Conservation (phyloP, 495 filamentous ascomycete genomes). For the Bombardia bombarda region DNA sequence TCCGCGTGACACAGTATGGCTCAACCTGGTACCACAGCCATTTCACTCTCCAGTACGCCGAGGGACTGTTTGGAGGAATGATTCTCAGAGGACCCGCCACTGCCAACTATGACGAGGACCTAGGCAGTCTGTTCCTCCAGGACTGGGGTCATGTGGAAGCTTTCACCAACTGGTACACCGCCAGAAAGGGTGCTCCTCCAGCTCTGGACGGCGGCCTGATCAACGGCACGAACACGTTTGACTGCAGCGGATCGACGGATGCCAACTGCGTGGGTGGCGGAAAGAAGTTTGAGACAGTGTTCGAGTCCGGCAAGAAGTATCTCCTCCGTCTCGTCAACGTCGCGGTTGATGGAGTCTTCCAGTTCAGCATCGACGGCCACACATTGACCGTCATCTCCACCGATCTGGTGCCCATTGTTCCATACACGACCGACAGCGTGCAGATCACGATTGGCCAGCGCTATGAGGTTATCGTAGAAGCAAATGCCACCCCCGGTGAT, state of each 20-base stretch:
- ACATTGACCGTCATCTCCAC: constrained; percentile 28
- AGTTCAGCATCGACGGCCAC: constrained; percentile 6
- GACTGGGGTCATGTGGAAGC: constrained; percentile 17
- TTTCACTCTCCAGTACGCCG: constrained; percentile 40
- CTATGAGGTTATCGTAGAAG: constrained; percentile 55
- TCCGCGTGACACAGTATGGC: constrained; percentile 44
- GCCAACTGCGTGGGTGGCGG: constrained; percentile 16
- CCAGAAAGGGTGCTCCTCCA: constrained; percentile 21
- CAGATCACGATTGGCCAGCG: constrained; percentile 53
- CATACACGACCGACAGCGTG: constrained; percentile 31
- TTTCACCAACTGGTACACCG: constrained; percentile 7
- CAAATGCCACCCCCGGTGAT: constrained; percentile 26
- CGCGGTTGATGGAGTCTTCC: constrained; percentile 23
- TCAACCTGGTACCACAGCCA: constrained; percentile 49
- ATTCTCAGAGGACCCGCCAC: constrained; percentile 20
- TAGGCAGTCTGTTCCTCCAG: constrained; percentile 16
- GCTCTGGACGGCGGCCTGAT: constrained; percentile 23
- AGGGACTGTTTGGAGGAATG: constrained; percentile 40
- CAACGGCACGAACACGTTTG: constrained; percentile 27
- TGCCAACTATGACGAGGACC: constrained; percentile 35
- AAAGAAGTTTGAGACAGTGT: constrained; percentile 21
- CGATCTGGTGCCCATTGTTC: constrained; percentile 36
- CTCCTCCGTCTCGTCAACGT: constrained; percentile 44
- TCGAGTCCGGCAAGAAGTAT: constrained; percentile 30
- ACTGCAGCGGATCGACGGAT: constrained; percentile 16